These are phyloP conservation scores for Nelumbo lutea DNA, from an alignment of 164 flowering plant genomes.

Conservation along the genomic window DNA sequence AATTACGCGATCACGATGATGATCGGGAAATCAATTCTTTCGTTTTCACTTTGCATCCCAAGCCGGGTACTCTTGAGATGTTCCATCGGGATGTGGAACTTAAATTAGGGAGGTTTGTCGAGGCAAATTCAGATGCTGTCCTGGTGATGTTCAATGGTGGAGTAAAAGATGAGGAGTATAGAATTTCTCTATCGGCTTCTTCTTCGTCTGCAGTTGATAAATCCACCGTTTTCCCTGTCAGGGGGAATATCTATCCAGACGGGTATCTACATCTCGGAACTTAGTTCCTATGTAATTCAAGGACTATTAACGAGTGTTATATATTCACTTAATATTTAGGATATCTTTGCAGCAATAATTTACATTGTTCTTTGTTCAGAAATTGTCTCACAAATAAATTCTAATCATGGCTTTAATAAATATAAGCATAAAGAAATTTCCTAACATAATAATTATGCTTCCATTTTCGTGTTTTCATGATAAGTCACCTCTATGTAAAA, in stretches of 20 bases:
- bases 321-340: not conserved
- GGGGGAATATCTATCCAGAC: slow-evolving; percentile 61
- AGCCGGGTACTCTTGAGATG: slow-evolving; percentile 16
- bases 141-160: slow-evolving; percentile 10
- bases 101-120: slow-evolving; percentile 49
- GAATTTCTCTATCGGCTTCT: slow-evolving; percentile 16
- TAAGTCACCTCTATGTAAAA: not conserved
- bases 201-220: slow-evolving; percentile 27
- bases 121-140: slow-evolving; percentile 10
- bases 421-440: not conserved
- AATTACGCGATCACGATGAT: slow-evolving; percentile 20
- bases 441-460: not conserved
- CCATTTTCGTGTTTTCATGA: not conserved
- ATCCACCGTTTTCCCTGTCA: slow-evolving; percentile 47
- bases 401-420: not conserved
- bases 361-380: not conserved
- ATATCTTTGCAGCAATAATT: no score
- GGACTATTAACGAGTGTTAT: no score
- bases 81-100: slow-evolving; percentile 26
- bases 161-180: not conserved
- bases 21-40: slow-evolving; percentile 31
- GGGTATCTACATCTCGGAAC: slow-evolving; percentile 42
- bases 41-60: slow-evolving; percentile 50
- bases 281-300: not conserved
- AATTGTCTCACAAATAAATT: not conserved